These are phyloP conservation scores for Camellia oleifera DNA, from an alignment of 179 eudicot genomes.

Conservation along the genomic window DNA sequence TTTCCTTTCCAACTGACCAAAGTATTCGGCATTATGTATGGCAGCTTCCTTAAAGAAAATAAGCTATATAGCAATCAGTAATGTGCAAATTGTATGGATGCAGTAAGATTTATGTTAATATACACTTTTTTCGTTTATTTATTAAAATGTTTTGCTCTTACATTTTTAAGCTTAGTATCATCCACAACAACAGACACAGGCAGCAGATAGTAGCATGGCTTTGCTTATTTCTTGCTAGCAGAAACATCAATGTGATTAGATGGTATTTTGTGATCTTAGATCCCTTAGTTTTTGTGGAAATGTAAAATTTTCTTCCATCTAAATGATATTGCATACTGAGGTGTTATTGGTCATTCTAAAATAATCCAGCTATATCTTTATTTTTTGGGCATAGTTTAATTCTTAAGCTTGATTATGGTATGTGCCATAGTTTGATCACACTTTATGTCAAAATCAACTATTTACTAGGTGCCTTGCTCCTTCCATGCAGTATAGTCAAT, in stretches of 20 bases:
- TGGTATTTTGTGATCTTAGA: background rate
- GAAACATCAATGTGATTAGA: slow-evolving; percentile 5
- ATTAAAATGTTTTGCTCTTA: background rate
- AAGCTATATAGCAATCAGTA: background rate
- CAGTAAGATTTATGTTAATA: background rate
- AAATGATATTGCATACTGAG: background rate
- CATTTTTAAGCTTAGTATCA: background rate
- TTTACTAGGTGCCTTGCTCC: too few species aligned
- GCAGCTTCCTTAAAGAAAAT: background rate
- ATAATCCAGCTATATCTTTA: background rate
- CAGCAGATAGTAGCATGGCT: background rate
- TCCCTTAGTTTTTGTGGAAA: background rate
- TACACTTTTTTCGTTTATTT: too few species aligned
- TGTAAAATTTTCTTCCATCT: background rate
- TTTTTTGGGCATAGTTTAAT: background rate
- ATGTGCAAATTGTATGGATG: background rate
- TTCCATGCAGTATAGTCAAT: too few species aligned
- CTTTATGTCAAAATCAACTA: background rate
- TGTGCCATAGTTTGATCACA: background rate
- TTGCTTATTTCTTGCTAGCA: background rate
- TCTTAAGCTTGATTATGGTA: background rate
- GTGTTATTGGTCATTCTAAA: background rate
- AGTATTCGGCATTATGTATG: background rate
- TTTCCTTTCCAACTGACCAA: background rate
- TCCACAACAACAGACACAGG: background rate